phyloP scores from a whole-genome alignment of 2,329 filamentous ascomycete species.

The Clonostachys sp. region DNA sequence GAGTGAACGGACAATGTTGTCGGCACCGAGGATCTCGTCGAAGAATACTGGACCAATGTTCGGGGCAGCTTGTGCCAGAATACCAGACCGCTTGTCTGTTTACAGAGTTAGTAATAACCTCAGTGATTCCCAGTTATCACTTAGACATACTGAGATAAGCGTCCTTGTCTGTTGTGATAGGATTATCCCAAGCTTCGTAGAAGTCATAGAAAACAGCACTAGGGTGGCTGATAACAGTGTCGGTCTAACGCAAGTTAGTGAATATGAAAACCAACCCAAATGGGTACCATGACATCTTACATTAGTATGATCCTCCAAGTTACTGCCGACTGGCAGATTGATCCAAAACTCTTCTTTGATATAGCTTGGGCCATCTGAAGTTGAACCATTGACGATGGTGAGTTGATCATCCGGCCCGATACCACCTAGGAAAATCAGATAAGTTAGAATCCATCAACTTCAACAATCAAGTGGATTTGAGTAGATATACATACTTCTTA shows the following conservation, averaged over 20 bases:
- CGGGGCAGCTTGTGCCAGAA: constrained; percentile 59
- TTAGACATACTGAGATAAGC: constrained; percentile 33
- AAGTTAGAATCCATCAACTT: neutral
- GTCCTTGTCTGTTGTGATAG: constrained; percentile 33
- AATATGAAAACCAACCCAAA: constrained; percentile 5
- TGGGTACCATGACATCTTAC: constrained; percentile 13
- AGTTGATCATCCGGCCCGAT: constrained; percentile 62
- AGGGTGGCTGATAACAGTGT: constrained; percentile 37
- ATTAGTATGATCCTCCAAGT: constrained; percentile 52
- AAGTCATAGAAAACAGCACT: constrained; percentile 58
- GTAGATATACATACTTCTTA: constrained; percentile 41
- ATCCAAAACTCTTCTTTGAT: constrained; percentile 48
- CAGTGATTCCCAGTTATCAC: neutral
- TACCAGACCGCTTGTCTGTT: constrained; percentile 44
- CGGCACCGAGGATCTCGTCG: constrained; percentile 50
- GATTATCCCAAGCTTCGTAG: constrained; percentile 52
- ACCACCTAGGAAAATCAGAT: constrained; percentile 25
- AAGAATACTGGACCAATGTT: constrained; percentile 56
- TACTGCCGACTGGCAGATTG: constrained; percentile 52
- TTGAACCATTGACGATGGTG: constrained; percentile 41
- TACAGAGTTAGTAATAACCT: constrained; percentile 5
- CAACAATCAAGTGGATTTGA: constrained; percentile 10
- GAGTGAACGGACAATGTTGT: constrained; percentile 57
- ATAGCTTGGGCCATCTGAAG: constrained; percentile 43
- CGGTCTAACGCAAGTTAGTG: constrained; percentile 27